Base-by-base conservation (phyloP, 1,284 basidiomycete genomes). In the Abortiporus biennis region DNA sequence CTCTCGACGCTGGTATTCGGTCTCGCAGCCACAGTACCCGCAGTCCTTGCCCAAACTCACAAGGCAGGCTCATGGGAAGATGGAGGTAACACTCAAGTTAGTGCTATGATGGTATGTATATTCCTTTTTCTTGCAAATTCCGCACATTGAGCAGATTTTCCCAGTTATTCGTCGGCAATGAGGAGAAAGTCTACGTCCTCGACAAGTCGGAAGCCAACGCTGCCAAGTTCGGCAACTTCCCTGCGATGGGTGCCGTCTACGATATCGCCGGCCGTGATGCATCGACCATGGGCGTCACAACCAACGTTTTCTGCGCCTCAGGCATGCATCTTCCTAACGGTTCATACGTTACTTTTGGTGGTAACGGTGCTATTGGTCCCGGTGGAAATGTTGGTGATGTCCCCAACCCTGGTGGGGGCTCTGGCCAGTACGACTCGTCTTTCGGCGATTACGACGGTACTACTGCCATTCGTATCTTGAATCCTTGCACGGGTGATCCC, bases 271-370 rank as follows among this genome's bases (percentile, higher is more conserved):
- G 73, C 1, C 73, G 72, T 46, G 59, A 69, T 5, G 65, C 75
- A 2, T 65, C 66, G 15, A 52, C 69, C 0, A 82, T 94, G 84
- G 82, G 85, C 44, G 72, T 95, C 32, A 52, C 63, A 40, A 87
- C 85, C 31, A 94, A 94, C 62, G 71, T 78, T 11, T 95, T 95
- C 68, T 93, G 86, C 54, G 77, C 85, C 11, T 85, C 83, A 13
- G 83, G 82, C 40, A 81, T 63, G 71, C 66, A 68, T 45, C 54
- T 67, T 9, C 67, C 67, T 20, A 69, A 70, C 51, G 66, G 66
- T 37, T 65, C 66, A 30, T 69, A 57, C 40, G 58, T 61, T 43
- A 67, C 68, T 31, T 65, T 71, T 38, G 76, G 69, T 43, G 73
- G 72, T 33, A 83, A 83, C 61, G 80, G 82, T 44, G 87, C 89